phyloP scores from a whole-genome alignment of 805 yeast species.

The Ogataea sp. region DNA sequence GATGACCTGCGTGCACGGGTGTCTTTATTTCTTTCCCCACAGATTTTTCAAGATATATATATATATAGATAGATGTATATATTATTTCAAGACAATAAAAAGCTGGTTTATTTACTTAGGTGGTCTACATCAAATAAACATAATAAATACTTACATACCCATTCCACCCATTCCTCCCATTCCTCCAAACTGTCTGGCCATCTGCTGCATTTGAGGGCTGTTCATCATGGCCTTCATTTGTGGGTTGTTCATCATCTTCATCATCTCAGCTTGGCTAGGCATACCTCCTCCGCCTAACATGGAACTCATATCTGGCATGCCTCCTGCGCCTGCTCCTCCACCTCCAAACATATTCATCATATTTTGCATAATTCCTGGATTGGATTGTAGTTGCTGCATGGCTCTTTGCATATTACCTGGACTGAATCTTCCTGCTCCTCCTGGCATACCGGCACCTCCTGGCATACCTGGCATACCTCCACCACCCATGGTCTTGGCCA shows the following conservation, averaged over 20 bases:
- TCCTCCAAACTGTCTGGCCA: slow-evolving; percentile 38
- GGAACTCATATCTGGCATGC: slow-evolving; percentile 62
- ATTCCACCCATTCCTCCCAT: slow-evolving; percentile 3
- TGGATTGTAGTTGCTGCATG: slow-evolving; percentile 56
- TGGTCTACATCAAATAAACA: no score
- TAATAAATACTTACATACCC: background rate
- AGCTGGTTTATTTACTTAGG: no score
- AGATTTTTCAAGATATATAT: no score
- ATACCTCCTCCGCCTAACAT: slow-evolving; percentile 51
- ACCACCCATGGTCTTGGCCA: slow-evolving; percentile 71
- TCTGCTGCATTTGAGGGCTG: slow-evolving; percentile 66
- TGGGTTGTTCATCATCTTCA: slow-evolving; percentile 26
- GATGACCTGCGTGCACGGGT: no score
- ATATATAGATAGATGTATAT: no score
- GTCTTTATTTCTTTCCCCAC: no score
- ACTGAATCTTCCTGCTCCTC: slow-evolving; percentile 30
- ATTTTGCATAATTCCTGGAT: slow-evolving; percentile 68
- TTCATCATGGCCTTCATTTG: slow-evolving; percentile 49
- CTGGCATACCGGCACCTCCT: slow-evolving; percentile 24
- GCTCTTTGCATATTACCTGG: slow-evolving; percentile 32
- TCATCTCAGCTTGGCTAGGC: slow-evolving; percentile 41
- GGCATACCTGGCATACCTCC: slow-evolving; percentile 51
- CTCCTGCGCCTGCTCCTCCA: slow-evolving; percentile 49
- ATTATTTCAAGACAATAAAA: no score
- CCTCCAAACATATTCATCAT: slow-evolving; percentile 73